Base-by-base conservation (phyloP, 2,329 filamentous ascomycete genomes). In the Paramyrothecium roridum region DNA sequence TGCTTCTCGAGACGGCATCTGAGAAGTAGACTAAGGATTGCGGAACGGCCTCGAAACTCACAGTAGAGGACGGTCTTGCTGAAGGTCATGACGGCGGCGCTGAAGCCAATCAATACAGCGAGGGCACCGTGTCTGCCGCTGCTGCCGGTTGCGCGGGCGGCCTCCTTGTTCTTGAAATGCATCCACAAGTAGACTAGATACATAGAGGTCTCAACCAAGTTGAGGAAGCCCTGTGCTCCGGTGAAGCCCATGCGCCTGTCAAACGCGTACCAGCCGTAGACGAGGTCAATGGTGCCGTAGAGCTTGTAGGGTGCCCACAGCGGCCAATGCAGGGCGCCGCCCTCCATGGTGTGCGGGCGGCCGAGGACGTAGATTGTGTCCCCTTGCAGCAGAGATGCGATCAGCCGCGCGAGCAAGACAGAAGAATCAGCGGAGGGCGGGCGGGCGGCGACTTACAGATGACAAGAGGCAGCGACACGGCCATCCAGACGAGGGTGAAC, bases 341-440 rank as follows among this genome's bases (percentile, higher is more conserved):
- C 90, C 0, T 87, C 84, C 89, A 96, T 95, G 55, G 86, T 89
- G 71, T 87, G 83, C 30, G 92, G 92, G 20, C 92, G 89, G 53
- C 90, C 76, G 49, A 96, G 77, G 43, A 96, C 85, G 75, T 96
- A 96, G 56, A 78, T 76, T 30, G 83, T 83, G 74, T 96, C 92
- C 92, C 37, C 37, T 43, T 6, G 13, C 4, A 3, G 13, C 37
- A 10, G 10, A 10, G 26, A 30, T 10, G 26, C 6, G 10, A 30
- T 30, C 26, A 30, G 26, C 10, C 26, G 26, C 26, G 26, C 26
- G 26, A 30, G 26, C 26, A 4, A 30, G 26, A 30, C 26, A 30
- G 26, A 30, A 6, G 26, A n/a, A n/a, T n/a, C 26, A 10, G 26
- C 26, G 26, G 26, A 30, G 26, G 6, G 6, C 10, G 37, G 37